Percentiles rank a stretch among this genome's conserved stretches.
Conservation (phyloP, 805 yeast species). For the Pichia rugopelliculosa region DNA sequence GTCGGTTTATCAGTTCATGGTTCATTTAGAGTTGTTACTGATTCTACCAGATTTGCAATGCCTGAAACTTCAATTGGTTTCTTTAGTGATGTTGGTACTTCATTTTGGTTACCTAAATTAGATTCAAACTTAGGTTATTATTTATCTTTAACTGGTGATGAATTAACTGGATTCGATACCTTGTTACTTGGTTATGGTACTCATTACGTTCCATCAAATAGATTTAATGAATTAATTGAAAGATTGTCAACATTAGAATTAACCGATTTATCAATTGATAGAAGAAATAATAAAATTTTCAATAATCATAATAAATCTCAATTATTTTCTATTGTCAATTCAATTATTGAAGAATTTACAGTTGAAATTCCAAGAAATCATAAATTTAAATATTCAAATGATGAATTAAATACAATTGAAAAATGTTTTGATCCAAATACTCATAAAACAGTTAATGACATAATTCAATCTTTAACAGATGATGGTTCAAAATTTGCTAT, state of each 20-base stretch:
- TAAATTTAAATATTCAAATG: slow-evolving; percentile 48
- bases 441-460: slow-evolving; percentile 42
- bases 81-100: slow-evolving; percentile 92
- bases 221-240: slow-evolving; percentile 52
- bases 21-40: slow-evolving; percentile 91
- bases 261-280: slow-evolving; percentile 16
- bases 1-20: slow-evolving; percentile 87
- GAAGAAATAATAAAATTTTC: slow-evolving; percentile 14
- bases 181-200: slow-evolving; percentile 82
- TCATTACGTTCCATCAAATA: slow-evolving; percentile 70
- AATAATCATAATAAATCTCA: slow-evolving; percentile 23
- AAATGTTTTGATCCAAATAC: slow-evolving; percentile 46
- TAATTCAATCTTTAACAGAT: slow-evolving; percentile 43
- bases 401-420: slow-evolving; percentile 60
- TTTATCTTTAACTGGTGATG: slow-evolving; percentile 79
- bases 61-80: slow-evolving; percentile 97
- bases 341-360: slow-evolving; percentile 71
- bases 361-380: slow-evolving; percentile 58
- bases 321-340: slow-evolving; percentile 53
- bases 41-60: slow-evolving; percentile 88
- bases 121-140: slow-evolving; percentile 81
- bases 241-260: slow-evolving; percentile 57
- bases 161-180: slow-evolving; percentile 71
- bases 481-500: slow-evolving; percentile 63
- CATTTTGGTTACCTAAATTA: slow-evolving; percentile 78